Conservation (phyloP, 371 early-diverging fungal species). For the Mucor indicus region DNA sequence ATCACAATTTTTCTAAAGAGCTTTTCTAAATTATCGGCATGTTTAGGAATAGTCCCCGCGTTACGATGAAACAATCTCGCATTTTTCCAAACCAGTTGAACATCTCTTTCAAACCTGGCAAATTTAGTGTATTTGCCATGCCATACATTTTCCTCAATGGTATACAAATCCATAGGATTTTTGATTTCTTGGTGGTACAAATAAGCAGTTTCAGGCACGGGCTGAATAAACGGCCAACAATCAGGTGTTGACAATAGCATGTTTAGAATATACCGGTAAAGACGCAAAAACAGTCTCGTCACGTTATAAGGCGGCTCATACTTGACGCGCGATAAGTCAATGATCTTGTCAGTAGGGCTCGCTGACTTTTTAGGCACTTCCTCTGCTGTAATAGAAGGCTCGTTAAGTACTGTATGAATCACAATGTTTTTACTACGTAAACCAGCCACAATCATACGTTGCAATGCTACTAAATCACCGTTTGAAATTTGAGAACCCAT, state of each 20-base stretch:
- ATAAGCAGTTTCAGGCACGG: constrained; percentile 34
- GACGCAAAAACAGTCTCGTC: constrained; percentile 38
- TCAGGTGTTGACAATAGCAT: constrained; percentile 42
- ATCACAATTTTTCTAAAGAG: constrained; percentile 36
- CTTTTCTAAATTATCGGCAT: constrained; percentile 33
- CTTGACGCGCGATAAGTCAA: constrained; percentile 26
- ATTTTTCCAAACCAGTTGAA: constrained; percentile 44
- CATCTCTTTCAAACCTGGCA: constrained; percentile 42
- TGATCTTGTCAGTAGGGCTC: background rate
- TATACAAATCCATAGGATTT: constrained; percentile 41
- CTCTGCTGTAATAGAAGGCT: background rate
- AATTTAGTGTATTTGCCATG: constrained; percentile 38
- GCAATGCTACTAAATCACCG: constrained; percentile 42
- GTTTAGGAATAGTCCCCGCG: constrained; percentile 35
- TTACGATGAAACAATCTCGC: constrained; percentile 38
- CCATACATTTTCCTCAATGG: constrained; percentile 44
- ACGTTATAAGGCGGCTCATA: constrained; percentile 36
- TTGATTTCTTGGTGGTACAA: constrained; percentile 38
- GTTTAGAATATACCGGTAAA: constrained; percentile 45
- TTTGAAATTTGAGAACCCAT: constrained; percentile 45
- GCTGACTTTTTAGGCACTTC: background rate
- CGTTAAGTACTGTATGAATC: constrained; percentile 24
- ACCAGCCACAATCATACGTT: constrained; percentile 38
- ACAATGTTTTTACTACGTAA: constrained; percentile 34
- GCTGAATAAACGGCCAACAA: constrained; percentile 47